Conservation (phyloP, 1,139 yeast species). For the Kurtzmaniella quercitrusa region DNA sequence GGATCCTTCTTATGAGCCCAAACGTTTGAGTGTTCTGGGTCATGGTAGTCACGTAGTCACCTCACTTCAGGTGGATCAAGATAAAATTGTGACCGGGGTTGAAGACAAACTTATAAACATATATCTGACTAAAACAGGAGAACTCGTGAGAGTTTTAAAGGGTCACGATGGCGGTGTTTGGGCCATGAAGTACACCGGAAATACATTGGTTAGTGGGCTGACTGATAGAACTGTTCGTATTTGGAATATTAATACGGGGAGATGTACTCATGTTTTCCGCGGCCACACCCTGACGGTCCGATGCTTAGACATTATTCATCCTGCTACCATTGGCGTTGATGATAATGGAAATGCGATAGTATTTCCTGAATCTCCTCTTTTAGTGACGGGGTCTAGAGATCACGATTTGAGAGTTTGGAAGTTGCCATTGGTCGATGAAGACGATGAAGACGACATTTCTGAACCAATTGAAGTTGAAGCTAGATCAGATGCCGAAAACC, state of each 20-base stretch:
- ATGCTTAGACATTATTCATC: constrained; percentile 79
- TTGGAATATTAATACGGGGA: constrained; percentile 77
- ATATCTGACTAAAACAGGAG: constrained; percentile 74
- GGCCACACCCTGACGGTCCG: constrained; percentile 94
- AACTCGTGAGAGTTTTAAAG: constrained; percentile 57
- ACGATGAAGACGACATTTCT: constrained; percentile 23
- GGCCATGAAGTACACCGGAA: constrained; percentile 90
- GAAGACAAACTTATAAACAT: constrained; percentile 83
- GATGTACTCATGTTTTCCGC: constrained; percentile 78
- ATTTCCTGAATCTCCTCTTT: constrained; percentile 58
- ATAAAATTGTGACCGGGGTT: constrained; percentile 87
- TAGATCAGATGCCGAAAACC: constrained; percentile 40
- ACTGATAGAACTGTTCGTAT: constrained; percentile 86
- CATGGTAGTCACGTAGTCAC: constrained; percentile 85
- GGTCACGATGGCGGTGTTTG: constrained; percentile 99
- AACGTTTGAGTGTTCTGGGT: constrained; percentile 65
- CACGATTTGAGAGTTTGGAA: constrained; percentile 87
- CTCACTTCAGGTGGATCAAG: constrained; percentile 89
- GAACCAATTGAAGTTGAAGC: constrained; percentile 21
- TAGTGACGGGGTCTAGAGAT: constrained; percentile 90
- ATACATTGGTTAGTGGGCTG: constrained; percentile 82
- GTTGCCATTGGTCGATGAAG: constrained; percentile 56
- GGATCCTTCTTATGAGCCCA: constrained; percentile 68
- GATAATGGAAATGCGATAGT: constrained; percentile 61
- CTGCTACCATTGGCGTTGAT: constrained; percentile 54